phyloP scores from a whole-genome alignment of 2,329 filamentous ascomycete species.

The Cladophialophora bantiana region DNA sequence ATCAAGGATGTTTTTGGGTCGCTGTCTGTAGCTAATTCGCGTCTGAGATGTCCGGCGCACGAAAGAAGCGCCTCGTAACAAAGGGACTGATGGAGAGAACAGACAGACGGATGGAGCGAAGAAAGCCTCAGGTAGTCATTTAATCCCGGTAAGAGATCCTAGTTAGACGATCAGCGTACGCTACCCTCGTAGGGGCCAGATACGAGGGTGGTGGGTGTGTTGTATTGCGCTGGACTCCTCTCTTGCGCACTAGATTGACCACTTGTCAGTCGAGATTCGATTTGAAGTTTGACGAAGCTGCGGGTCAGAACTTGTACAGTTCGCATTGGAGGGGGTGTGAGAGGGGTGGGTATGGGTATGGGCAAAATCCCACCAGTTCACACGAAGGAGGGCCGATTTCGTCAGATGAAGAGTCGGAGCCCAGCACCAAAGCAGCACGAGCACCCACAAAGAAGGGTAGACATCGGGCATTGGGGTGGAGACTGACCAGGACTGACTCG shows the following conservation, averaged over 20 bases:
- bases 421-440: neutral
- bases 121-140: neutral
- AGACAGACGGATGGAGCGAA: neutral
- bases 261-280: neutral
- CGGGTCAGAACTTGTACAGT: conserved; percentile 8
- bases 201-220: conserved; percentile 4
- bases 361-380: conserved; percentile 17
- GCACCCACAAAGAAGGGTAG: conserved; percentile 9
- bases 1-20: neutral
- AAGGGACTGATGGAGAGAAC: neutral
- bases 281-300: conserved; percentile 1
- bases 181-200: conserved; percentile 6
- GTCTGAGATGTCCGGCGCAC: neutral
- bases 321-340: neutral
- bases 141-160: neutral
- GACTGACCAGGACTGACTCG: neutral
- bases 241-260: conserved; percentile 8
- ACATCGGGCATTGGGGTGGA: conserved; percentile 7
- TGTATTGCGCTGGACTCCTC: neutral
- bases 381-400: conserved; percentile 4
- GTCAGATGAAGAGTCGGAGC: conserved; percentile 10
- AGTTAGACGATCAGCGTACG: conserved; percentile 1
- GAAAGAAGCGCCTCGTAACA: neutral
- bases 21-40: neutral
- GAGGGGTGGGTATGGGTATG: neutral